Conservation (phyloP, 2,329 filamentous ascomycete genomes). For the Arthrinium puccinioides region DNA sequence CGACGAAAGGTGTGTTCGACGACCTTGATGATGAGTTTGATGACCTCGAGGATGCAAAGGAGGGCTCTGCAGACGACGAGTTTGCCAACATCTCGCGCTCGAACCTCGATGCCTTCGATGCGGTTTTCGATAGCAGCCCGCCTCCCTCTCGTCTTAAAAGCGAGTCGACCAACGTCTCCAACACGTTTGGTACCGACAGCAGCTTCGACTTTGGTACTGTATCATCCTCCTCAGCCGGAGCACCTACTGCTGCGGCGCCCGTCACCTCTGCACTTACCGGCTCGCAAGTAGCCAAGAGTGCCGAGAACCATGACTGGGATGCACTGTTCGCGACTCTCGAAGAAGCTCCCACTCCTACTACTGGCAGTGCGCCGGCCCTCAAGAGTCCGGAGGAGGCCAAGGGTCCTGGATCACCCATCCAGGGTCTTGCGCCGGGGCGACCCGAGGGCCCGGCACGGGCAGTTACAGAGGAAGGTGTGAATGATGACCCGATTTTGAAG, state of each 20-base stretch:
- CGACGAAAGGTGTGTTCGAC: conserved; percentile 54
- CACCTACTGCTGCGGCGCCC: conserved; percentile 18
- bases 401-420: conserved; percentile 15
- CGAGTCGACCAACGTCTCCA: conserved; percentile 38
- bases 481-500: conserved; percentile 89
- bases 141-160: conserved; percentile 47
- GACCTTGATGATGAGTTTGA: conserved; percentile 77
- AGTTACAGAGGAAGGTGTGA: conserved; percentile 65
- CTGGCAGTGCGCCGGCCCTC: background rate
- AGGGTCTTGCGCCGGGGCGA: conserved; percentile 15
- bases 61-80: conserved; percentile 71
- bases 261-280: conserved; percentile 24
- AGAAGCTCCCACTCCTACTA: conserved; percentile 28
- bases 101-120: conserved; percentile 70
- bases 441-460: conserved; percentile 48
- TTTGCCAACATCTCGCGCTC: conserved; percentile 68
- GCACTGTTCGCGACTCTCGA: conserved; percentile 83
- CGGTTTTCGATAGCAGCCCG: conserved; percentile 68
- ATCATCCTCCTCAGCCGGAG: conserved; percentile 25
- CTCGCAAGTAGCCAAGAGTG: conserved; percentile 29
- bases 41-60: conserved; percentile 76
- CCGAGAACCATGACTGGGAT: conserved; percentile 78
- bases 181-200: conserved; percentile 45
- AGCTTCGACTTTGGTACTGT: conserved; percentile 52
- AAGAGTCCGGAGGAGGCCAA: conserved; percentile 14